Evolutionary conservation across 2,329 filamentous ascomycete genomes (phyloP).

Genomic region (Xylogone sp.): DNA sequence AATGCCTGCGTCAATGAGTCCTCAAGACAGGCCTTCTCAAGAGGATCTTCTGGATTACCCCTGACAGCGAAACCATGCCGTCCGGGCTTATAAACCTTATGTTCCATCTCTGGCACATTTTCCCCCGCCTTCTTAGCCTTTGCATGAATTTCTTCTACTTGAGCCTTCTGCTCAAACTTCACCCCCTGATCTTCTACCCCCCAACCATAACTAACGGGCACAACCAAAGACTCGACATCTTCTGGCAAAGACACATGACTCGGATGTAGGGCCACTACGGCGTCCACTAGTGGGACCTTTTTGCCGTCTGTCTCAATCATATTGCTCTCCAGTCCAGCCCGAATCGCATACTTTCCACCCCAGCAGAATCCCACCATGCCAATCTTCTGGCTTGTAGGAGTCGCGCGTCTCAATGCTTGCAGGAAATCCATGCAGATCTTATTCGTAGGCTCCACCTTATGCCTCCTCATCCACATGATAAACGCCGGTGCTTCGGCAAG

Average conservation of each 20-base stretch:
- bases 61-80: constrained; percentile 33
- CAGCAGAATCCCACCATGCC: constrained; percentile 34
- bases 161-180: constrained; percentile 24
- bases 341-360: constrained; percentile 32
- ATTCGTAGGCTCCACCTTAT: constrained; percentile 28
- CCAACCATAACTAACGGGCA: constrained; percentile 30
- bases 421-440: constrained; percentile 32
- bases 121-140: constrained; percentile 18
- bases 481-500: constrained; percentile 29
- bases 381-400: constrained; percentile 27
- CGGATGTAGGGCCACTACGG: constrained; percentile 33
- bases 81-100: constrained; percentile 30
- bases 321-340: constrained; percentile 25
- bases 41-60: constrained; percentile 33
- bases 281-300: constrained; percentile 33
- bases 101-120: constrained; percentile 26
- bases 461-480: constrained; percentile 29
- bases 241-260: constrained; percentile 31
- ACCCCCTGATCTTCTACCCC: constrained; percentile 26
- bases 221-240: constrained; percentile 28
- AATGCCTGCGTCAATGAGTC: constrained; percentile 28
- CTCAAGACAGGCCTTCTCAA: constrained; percentile 30
- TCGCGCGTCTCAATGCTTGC: constrained; percentile 24
- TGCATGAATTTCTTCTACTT: constrained; percentile 27
- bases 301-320: constrained; percentile 31